phyloP scores from a whole-genome alignment of 345 rosid species.

The Aurinia saxatilis region DNA sequence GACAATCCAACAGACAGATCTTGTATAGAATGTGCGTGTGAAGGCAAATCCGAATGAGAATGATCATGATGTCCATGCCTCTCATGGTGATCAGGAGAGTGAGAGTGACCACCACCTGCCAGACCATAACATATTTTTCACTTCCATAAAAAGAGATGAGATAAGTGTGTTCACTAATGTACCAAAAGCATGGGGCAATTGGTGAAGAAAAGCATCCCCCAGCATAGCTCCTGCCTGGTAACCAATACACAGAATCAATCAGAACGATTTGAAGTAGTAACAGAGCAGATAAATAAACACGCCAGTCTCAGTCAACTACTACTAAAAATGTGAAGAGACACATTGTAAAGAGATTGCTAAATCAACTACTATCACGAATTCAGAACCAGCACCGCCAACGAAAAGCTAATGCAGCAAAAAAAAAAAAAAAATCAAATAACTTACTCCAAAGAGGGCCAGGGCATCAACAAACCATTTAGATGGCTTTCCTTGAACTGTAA shows the following conservation, averaged over 20 bases:
- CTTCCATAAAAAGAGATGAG: neutral
- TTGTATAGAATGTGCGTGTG: constrained; percentile 62
- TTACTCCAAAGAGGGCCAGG: constrained; percentile 90
- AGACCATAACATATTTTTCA: neutral
- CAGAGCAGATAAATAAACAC: neutral
- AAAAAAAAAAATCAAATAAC: constrained; percentile 24
- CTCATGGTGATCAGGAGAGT: constrained; percentile 53
- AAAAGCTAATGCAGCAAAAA: neutral
- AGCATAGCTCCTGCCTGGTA: constrained; percentile 97
- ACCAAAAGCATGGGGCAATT: constrained; percentile 98
- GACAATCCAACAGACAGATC: constrained; percentile 90
- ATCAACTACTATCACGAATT: neutral
- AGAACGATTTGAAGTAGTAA: neutral
- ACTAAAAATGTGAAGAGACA: neutral
- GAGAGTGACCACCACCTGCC: constrained; percentile 84
- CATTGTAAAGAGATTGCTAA: neutral
- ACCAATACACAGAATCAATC: constrained; percentile 10
- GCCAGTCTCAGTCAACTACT: neutral
- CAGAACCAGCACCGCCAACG: neutral
- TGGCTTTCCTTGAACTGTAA: constrained; percentile 91
- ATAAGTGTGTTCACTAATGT: constrained; percentile 11
- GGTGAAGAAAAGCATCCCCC: constrained; percentile 99
- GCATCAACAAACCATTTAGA: constrained; percentile 85
- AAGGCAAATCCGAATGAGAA: constrained; percentile 41
- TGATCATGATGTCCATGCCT: constrained; percentile 42